phyloP scores from a whole-genome alignment of 2,329 filamentous ascomycete species.

The Fusarium sp. region DNA sequence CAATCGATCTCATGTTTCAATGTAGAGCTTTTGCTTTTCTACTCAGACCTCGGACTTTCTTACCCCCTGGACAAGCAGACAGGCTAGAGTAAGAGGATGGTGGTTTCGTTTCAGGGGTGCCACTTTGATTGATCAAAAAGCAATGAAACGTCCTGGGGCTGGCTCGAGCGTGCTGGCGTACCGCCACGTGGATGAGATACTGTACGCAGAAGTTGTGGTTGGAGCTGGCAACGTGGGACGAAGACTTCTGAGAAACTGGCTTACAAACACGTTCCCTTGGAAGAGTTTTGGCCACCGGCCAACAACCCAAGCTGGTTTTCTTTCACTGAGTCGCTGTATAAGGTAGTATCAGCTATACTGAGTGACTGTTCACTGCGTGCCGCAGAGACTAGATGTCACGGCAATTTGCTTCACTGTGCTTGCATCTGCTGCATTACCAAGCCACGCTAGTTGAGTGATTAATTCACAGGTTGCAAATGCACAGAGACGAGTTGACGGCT shows the following conservation, averaged over 20 bases:
- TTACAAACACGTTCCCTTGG: conserved; percentile 2
- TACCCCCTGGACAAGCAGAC: conserved; percentile 6
- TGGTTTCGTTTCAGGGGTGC: conserved; percentile 23
- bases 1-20: conserved; percentile 43
- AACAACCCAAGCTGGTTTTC: background rate
- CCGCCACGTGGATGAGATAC: conserved; percentile 39
- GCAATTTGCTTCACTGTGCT: conserved; percentile 22
- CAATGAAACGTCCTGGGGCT: conserved; percentile 26
- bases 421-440: conserved; percentile 22
- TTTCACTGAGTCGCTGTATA: background rate
- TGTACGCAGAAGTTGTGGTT: conserved; percentile 7
- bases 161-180: conserved; percentile 20
- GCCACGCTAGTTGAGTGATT: conserved; percentile 28
- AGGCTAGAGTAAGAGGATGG: conserved; percentile 6
- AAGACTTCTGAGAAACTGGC: conserved; percentile 10
- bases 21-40: conserved; percentile 36
- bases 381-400: conserved; percentile 22
- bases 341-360: background rate
- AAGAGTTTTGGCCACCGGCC: background rate
- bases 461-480: conserved; percentile 5
- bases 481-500: conserved; percentile 17
- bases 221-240: conserved; percentile 15
- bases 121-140: conserved; percentile 19
- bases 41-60: conserved; percentile 24
- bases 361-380: conserved; percentile 2